Evolutionary conservation across 257 asterid species (phyloP).

Genomic region (Sherardia arvensis): DNA sequence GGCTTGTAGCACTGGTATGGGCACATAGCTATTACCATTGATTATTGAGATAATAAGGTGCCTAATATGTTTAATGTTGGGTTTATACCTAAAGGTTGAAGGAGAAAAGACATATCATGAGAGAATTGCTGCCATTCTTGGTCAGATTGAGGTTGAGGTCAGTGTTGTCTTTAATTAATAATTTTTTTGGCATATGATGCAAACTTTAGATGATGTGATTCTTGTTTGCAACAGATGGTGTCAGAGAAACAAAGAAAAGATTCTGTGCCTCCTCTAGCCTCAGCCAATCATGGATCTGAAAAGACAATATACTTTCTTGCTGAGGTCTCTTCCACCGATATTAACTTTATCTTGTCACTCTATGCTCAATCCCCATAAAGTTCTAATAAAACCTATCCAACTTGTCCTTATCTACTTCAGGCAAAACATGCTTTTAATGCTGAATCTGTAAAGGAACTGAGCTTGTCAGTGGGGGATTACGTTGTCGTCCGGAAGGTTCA

Average conservation of each 20-base stretch:
- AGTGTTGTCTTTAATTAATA: slow-evolving; percentile 9
- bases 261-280: slow-evolving; percentile 83
- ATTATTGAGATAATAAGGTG: slow-evolving; percentile 1
- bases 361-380: background rate
- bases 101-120: slow-evolving; percentile 88
- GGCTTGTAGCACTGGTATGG: slow-evolving; percentile 84
- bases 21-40: slow-evolving; percentile 6
- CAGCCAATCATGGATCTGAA: slow-evolving; percentile 43
- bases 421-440: slow-evolving; percentile 73
- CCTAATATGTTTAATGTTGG: background rate
- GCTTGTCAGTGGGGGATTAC: slow-evolving; percentile 71
- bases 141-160: slow-evolving; percentile 89
- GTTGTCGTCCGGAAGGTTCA: slow-evolving; percentile 81
- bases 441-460: slow-evolving; percentile 71
- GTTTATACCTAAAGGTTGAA: slow-evolving; percentile 50
- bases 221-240: slow-evolving; percentile 49
- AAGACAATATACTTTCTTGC: slow-evolving; percentile 84
- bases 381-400: slow-evolving; percentile 2
- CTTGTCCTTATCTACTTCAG: slow-evolving; percentile 25
- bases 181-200: background rate
- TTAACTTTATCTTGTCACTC: too few species aligned
- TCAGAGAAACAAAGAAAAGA: slow-evolving; percentile 95
- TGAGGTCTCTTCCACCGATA: slow-evolving; percentile 43
- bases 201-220: background rate
- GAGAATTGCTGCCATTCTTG: slow-evolving; percentile 86